Percentiles rank a stretch among this genome's conserved stretches.
phyloP scores from a whole-genome alignment of 345 rosid species.

The Hibiscus syriacus region DNA sequence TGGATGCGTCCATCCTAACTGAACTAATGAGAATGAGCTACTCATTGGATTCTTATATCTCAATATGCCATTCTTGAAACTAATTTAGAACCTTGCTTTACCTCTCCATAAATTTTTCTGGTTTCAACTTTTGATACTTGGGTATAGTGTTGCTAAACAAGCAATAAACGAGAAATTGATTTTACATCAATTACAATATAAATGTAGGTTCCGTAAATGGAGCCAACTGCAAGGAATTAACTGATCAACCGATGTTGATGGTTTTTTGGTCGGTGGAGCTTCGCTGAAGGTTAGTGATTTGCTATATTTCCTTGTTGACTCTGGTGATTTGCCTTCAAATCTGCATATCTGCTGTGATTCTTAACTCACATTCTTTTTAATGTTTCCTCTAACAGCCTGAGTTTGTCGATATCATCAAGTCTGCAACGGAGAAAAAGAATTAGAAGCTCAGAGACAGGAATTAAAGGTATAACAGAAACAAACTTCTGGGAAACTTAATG shows the following conservation, averaged over 20 bases:
- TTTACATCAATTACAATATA: background rate
- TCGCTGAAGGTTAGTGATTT: constrained; percentile 46
- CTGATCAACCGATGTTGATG: constrained; percentile 59
- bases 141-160: background rate
- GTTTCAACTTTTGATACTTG: background rate
- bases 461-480: background rate
- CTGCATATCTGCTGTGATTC: background rate
- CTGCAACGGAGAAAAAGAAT: constrained; percentile 47
- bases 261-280: constrained; percentile 82
- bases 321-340: background rate
- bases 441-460: constrained; percentile 17
- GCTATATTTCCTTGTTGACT: background rate
- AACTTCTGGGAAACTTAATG: background rate
- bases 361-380: background rate
- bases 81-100: background rate
- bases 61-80: background rate
- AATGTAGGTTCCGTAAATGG: constrained; percentile 61
- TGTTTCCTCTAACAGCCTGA: constrained; percentile 34
- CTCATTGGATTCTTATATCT: background rate
- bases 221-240: constrained; percentile 59
- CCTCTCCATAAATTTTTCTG: background rate
- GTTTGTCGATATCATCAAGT: constrained; percentile 57
- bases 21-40: background rate
- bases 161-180: background rate
- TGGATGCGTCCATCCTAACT: background rate